Conservation (phyloP, 306 rosid genomes). For the Dalbergia cultrata region DNA sequence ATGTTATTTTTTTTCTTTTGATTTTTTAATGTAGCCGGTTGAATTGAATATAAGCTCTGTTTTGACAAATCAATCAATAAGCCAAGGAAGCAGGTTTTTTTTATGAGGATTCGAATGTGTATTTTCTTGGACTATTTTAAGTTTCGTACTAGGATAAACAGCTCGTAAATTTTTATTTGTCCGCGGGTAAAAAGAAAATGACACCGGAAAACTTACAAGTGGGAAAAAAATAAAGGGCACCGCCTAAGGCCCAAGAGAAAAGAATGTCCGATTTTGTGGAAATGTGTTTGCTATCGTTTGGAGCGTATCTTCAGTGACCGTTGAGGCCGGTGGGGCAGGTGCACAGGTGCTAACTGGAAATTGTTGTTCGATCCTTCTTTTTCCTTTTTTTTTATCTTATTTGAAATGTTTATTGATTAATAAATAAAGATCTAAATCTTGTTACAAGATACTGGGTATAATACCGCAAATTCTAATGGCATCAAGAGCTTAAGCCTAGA, state of each 20-base stretch:
- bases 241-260: background rate
- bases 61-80: background rate
- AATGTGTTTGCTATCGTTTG: background rate
- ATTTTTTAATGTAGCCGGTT: background rate
- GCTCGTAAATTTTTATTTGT: background rate
- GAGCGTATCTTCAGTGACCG: slow-evolving; percentile 10
- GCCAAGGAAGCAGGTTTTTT: background rate
- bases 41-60: background rate
- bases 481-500: no score
- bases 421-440: no score
- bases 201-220: background rate
- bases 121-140: background rate
- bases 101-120: background rate
- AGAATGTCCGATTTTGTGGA: background rate
- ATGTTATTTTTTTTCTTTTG: background rate
- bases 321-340: slow-evolving; percentile 33
- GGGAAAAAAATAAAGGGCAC: background rate
- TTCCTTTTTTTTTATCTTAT: background rate
- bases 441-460: no score
- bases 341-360: slow-evolving; percentile 1
- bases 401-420: no score
- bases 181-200: no score
- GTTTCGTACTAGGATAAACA: background rate
- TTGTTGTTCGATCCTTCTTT: background rate
- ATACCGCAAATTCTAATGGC: no score